Conservation (phyloP, 2,329 filamentous ascomycete genomes). For the Neofusicoccum sp. region DNA sequence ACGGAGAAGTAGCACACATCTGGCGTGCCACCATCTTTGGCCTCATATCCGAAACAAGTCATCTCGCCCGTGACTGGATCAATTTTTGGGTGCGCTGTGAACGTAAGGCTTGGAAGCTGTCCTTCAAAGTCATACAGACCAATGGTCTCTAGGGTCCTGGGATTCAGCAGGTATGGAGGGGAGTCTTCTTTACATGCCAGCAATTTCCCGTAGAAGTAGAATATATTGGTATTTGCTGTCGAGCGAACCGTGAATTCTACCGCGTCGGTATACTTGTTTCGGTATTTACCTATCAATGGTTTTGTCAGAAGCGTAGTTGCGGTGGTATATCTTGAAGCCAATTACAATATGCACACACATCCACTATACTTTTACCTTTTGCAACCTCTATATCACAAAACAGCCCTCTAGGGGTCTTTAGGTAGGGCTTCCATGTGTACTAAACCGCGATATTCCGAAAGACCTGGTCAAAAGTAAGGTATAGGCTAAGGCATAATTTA, state of each 20-base stretch:
- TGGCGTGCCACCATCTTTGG: conserved; percentile 39
- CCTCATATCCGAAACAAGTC: conserved; percentile 33
- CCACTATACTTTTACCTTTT: no score
- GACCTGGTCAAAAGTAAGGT: no score
- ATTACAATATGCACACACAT: no score
- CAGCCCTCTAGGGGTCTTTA: background rate
- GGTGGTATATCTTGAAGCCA: no score
- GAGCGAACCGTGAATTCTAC: conserved; percentile 34
- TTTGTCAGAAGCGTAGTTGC: no score
- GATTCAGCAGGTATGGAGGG: conserved; percentile 22
- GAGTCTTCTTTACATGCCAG: conserved; percentile 23
- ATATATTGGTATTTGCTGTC: conserved; percentile 30
- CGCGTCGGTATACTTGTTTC: conserved; percentile 42
- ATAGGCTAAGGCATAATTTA: no score
- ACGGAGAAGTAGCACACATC: conserved; percentile 41
- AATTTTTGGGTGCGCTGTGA: conserved; percentile 26
- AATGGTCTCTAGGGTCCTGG: conserved; percentile 23
- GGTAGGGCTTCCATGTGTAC: no score
- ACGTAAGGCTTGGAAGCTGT: conserved; percentile 20
- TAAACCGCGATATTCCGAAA: no score
- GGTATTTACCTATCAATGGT: conserved; percentile 37
- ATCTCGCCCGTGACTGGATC: conserved; percentile 22
- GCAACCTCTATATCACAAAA: background rate
- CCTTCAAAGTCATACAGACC: conserved; percentile 20
- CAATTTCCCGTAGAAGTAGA: conserved; percentile 21